Evolutionary conservation across 2,329 filamentous ascomycete species (phyloP).

Genomic region (Pseudogymnoascus sp.): DNA sequence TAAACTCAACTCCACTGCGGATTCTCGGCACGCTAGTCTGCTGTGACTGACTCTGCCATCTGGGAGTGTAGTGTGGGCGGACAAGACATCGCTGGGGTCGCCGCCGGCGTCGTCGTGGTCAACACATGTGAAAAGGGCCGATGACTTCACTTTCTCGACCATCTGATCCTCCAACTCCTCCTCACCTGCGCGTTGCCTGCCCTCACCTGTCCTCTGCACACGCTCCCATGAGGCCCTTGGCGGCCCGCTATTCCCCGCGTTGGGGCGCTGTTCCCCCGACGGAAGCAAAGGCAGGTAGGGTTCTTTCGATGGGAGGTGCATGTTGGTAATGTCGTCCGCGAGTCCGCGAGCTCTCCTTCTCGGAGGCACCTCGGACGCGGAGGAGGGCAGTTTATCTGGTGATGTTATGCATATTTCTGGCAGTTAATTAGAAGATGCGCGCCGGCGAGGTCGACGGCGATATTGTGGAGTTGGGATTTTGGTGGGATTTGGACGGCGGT

Average conservation of each 20-base stretch:
- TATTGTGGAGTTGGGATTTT: background rate
- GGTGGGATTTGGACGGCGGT: background rate
- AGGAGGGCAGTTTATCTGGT: background rate
- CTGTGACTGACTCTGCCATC: background rate
- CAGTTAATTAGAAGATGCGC: background rate
- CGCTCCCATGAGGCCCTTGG: background rate
- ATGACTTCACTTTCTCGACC: background rate
- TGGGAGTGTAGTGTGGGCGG: background rate
- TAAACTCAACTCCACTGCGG: too few relatives aligned
- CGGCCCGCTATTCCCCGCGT: background rate
- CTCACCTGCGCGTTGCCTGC: background rate
- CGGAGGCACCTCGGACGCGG: background rate
- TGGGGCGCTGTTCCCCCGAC: background rate
- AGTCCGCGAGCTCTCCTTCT: background rate
- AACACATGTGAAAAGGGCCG: constrained; percentile 1
- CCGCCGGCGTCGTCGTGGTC: background rate
- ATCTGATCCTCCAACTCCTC: background rate
- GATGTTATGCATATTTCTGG: background rate
- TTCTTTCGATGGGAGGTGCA: background rate
- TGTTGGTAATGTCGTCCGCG: background rate
- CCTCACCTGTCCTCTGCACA: background rate
- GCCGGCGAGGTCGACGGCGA: background rate
- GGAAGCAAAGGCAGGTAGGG: background rate
- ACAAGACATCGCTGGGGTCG: background rate
- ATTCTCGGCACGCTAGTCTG: too few relatives aligned